Percentiles rank a stretch among this genome's conserved stretches.
These are phyloP conservation scores for Scheffersomyces amazonensis DNA, from an alignment of 805 yeast species.

Conservation along the genomic window DNA sequence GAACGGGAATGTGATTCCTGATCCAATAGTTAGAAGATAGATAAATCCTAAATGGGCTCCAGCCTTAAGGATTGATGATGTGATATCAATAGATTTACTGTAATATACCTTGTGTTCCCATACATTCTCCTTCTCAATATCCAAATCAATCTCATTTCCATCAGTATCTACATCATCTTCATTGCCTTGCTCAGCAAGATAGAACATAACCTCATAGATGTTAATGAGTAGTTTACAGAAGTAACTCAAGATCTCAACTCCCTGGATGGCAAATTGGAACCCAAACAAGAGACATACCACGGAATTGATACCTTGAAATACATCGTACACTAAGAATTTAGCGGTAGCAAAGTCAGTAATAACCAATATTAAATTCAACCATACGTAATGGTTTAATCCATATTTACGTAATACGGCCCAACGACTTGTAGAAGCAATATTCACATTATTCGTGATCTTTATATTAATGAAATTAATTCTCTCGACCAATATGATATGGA, in stretches of 20 bases:
- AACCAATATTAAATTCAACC: constrained; percentile 44
- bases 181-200: constrained; percentile 13
- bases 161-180: constrained; percentile 8
- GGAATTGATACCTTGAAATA: constrained; percentile 49
- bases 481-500: constrained; percentile 71
- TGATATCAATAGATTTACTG: constrained; percentile 55
- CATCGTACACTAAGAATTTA: constrained; percentile 52
- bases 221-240: constrained; percentile 49
- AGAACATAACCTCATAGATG: constrained; percentile 50
- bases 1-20: constrained; percentile 30
- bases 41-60: constrained; percentile 27
- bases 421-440: constrained; percentile 11
- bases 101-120: constrained; percentile 73
- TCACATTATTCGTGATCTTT: constrained; percentile 22
- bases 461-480: constrained; percentile 42
- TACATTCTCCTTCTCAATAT: constrained; percentile 51
- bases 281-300: constrained; percentile 66
- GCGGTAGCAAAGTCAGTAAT: constrained; percentile 52
- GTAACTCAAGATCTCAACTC: constrained; percentile 49
- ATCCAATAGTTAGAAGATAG: constrained; percentile 31
- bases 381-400: constrained; percentile 27
- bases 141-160: constrained; percentile 32
- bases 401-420: constrained; percentile 27
- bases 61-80: constrained; percentile 40
- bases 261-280: constrained; percentile 68